A percentile compares a stretch with the other conserved stretches of the same genome.
phyloP scores from a whole-genome alignment of 228 moss, liverwort and hornwort genomes.

The Sphagnum fallax region DNA sequence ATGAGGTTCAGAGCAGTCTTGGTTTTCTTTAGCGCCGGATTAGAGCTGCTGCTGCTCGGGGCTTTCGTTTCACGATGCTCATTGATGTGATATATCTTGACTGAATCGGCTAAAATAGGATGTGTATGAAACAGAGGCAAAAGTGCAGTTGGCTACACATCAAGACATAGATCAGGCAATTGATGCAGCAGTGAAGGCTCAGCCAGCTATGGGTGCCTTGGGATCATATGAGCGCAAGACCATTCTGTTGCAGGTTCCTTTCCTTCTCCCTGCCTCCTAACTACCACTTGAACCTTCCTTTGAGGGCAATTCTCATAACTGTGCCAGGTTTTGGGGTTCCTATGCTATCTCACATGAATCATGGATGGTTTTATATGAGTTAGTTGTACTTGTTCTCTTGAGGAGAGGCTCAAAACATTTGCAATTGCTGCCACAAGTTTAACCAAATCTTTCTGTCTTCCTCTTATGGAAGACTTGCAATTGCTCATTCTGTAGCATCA shows the following conservation, averaged over 20 bases:
- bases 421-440: no score
- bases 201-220: conserved; percentile 64
- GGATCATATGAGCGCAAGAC: conserved; percentile 63
- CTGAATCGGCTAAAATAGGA: neutral
- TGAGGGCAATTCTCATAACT: neutral
- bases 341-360: neutral
- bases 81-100: neutral
- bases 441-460: no score
- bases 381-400: neutral
- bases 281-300: no score
- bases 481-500: no score
- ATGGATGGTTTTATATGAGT: neutral
- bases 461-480: neutral
- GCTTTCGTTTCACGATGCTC: neutral
- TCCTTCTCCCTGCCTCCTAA: neutral
- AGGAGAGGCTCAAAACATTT: neutral
- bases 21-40: neutral
- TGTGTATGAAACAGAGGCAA: conserved; percentile 40
- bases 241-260: conserved; percentile 65
- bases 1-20: neutral
- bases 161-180: conserved; percentile 70
- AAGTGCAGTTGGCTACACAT: conserved; percentile 62
- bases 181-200: conserved; percentile 68
- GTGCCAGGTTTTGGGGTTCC: neutral
- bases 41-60: neutral